Evolutionary conservation across 2,329 filamentous ascomycete genomes (phyloP).

Genomic region (Penicillium frequentans): DNA sequence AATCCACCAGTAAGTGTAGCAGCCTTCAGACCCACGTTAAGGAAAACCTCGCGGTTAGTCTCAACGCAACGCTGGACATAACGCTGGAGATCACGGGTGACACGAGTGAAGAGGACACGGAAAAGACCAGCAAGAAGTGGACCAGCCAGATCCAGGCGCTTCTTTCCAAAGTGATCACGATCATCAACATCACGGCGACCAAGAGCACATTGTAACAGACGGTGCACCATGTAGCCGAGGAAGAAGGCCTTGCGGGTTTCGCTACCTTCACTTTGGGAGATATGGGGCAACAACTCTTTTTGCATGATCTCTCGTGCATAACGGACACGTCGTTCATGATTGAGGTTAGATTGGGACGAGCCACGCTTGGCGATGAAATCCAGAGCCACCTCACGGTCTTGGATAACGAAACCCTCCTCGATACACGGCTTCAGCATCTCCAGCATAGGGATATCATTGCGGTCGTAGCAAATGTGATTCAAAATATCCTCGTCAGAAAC

Average conservation of each 20-base stretch:
- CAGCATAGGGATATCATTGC: constrained; percentile 92
- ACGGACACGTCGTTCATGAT: constrained; percentile 82
- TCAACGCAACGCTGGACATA: constrained; percentile 94
- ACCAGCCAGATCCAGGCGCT: constrained; percentile 91
- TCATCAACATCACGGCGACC: constrained; percentile 94
- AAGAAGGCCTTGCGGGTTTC: constrained; percentile 98
- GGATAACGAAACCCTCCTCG: constrained; percentile 93
- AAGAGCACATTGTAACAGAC: constrained; percentile 87
- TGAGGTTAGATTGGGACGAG: constrained; percentile 67
- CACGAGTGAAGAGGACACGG: constrained; percentile 83
- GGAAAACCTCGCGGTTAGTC: constrained; percentile 81
- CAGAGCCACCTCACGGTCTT: constrained; percentile 89
- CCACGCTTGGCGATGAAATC: constrained; percentile 96
- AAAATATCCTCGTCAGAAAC: constrained; percentile 98
- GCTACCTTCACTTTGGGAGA: constrained; percentile 90
- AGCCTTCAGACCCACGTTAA: constrained; percentile 87
- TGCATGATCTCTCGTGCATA: constrained; percentile 93
- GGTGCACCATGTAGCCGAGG: constrained; percentile 97
- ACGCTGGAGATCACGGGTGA: constrained; percentile 86
- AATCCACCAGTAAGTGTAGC: constrained; percentile 89
- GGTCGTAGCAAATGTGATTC: constrained; percentile 95
- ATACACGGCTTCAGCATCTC: constrained; percentile 97
- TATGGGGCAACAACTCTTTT: constrained; percentile 94
- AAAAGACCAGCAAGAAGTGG: constrained; percentile 95
- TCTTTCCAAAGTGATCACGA: constrained; percentile 98